phyloP scores from a whole-genome alignment of 164 flowering plant species.

The Euptelea pleiosperma region DNA sequence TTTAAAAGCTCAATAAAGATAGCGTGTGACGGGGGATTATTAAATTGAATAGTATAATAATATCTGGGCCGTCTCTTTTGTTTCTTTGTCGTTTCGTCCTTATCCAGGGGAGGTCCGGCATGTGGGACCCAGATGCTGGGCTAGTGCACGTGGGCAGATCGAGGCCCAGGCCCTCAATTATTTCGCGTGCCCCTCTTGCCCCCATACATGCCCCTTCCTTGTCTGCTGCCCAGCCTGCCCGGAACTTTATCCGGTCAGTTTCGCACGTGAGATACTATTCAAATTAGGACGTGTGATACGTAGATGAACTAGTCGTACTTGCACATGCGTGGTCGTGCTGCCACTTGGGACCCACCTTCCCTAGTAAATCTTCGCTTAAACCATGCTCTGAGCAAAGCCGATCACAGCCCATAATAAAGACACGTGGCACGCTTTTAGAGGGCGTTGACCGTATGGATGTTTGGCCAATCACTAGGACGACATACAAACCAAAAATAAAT shows the following conservation, averaged over 20 bases:
- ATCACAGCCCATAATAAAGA: no score
- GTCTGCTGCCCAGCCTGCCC: constrained; percentile 25
- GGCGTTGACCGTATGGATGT: no score
- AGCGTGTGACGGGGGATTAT: no score
- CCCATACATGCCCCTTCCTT: constrained; percentile 24
- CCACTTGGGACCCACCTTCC: no score
- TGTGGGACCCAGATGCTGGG: constrained; percentile 26
- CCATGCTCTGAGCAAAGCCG: no score
- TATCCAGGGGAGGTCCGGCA: constrained; percentile 7
- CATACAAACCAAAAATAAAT: no score
- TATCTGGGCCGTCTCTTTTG: constrained; percentile 15
- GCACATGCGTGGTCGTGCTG: no score
- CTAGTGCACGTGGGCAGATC: constrained; percentile 34
- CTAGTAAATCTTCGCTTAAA: no score
- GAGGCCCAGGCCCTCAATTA: constrained; percentile 11
- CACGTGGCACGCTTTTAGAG: no score
- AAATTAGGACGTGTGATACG: no score
- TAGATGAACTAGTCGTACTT: no score
- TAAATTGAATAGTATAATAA: neutral
- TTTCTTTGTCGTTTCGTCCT: constrained; percentile 10
- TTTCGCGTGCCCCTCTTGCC: constrained; percentile 28
- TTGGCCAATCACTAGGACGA: no score
- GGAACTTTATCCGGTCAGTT: constrained; percentile 20
- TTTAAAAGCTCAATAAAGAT: neutral
- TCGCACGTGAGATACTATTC: constrained; percentile 26